Percentiles rank a stretch among this genome's conserved stretches.
Evolutionary conservation across 192 early-diverging fungal genomes (phyloP).

Genomic region (Coemansia sp.): DNA sequence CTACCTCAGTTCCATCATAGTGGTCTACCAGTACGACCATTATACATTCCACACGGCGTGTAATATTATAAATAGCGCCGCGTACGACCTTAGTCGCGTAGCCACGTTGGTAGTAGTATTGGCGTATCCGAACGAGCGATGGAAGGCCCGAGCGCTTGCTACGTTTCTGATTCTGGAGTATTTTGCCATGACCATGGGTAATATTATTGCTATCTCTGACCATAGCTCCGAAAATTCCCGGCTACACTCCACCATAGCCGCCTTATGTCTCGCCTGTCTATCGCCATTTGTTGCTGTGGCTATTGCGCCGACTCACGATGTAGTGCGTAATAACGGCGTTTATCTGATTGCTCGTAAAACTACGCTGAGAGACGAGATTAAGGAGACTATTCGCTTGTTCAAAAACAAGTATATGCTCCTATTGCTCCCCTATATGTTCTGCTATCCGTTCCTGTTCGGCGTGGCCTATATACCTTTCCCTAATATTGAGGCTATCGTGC

Average conservation of each 20-base stretch:
- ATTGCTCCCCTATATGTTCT: constrained; percentile 42
- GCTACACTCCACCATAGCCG: constrained; percentile 18
- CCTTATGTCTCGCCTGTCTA: constrained; percentile 26
- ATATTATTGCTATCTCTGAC: constrained; percentile 26
- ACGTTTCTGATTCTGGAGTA: constrained; percentile 33
- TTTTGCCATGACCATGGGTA: constrained; percentile 37
- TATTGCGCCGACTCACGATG: constrained; percentile 31
- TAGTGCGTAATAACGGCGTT: constrained; percentile 47
- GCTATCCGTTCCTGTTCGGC: constrained; percentile 39
- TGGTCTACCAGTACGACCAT: constrained; percentile 18
- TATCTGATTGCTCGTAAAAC: constrained; percentile 39
- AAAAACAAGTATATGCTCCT: constrained; percentile 32
- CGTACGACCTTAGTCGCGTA: constrained; percentile 33
- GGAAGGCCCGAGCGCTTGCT: constrained; percentile 37
- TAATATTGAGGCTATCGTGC: constrained; percentile 24
- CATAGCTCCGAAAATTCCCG: constrained; percentile 15
- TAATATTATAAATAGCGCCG: constrained; percentile 16
- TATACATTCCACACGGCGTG: constrained; percentile 14
- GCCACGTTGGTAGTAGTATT: constrained; percentile 37
- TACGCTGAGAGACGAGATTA: constrained; percentile 16
- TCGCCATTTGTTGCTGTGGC: constrained; percentile 29
- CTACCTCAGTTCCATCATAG: constrained; percentile 29
- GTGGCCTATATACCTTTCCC: constrained; percentile 31
- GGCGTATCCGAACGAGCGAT: constrained; percentile 41
- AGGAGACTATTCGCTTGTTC: constrained; percentile 29